phyloP scores from a whole-genome alignment of 805 yeast genomes.

The Yarrowia hollandica region DNA sequence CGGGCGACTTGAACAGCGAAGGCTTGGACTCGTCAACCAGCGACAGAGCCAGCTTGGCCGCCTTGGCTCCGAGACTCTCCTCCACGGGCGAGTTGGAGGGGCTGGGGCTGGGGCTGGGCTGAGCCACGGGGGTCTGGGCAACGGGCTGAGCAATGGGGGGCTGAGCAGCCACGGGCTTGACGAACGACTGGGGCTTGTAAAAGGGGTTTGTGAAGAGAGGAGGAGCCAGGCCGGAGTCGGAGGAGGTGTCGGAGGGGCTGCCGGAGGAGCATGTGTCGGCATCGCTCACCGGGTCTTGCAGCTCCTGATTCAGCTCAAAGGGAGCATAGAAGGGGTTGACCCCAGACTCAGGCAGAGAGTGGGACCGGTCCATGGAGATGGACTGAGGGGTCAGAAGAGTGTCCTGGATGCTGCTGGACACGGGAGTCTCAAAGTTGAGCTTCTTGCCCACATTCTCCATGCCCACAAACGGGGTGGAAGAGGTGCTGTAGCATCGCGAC shows the following conservation, averaged over 20 bases:
- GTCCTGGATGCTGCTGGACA: background rate
- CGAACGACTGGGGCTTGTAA: constrained; percentile 19
- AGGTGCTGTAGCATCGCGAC: background rate
- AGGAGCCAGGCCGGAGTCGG: background rate
- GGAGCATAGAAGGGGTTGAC: constrained; percentile 18
- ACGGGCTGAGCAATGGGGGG: background rate
- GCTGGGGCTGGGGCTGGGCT: background rate
- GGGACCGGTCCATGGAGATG: constrained; percentile 20
- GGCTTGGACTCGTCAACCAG: background rate
- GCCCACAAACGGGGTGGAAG: constrained; percentile 12
- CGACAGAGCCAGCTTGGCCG: background rate
- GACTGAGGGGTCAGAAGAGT: constrained; percentile 14
- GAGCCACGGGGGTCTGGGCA: background rate
- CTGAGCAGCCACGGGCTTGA: background rate
- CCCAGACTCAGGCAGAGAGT: constrained; percentile 7
- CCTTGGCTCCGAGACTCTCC: background rate
- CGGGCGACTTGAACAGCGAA: constrained; percentile 8
- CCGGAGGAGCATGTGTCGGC: background rate
- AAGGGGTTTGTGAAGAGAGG: constrained; percentile 22
- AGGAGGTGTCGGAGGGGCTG: background rate
- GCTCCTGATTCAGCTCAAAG: background rate
- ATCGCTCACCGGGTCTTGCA: background rate
- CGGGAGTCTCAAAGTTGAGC: constrained; percentile 9
- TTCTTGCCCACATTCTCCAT: background rate
- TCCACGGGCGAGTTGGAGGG: background rate